phyloP scores from a whole-genome alignment of 2,329 filamentous ascomycete species.

The Pseudogymnoascus sp. region DNA sequence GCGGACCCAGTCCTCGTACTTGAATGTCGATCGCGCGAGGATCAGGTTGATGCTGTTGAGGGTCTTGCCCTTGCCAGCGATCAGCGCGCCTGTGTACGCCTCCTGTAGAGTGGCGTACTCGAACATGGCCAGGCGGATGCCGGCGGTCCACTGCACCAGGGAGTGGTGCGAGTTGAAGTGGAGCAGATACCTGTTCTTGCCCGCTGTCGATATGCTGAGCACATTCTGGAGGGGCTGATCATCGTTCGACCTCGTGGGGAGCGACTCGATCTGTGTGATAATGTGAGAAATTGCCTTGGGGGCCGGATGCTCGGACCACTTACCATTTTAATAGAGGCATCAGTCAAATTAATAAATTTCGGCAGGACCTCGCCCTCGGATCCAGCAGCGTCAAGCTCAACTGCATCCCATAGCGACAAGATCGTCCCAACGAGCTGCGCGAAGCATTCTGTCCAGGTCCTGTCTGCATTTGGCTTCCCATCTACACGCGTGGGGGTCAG shows the following conservation, averaged over 20 bases:
- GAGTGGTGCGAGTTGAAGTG: conserved; percentile 96
- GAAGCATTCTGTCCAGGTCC: conserved; percentile 94
- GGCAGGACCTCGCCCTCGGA: conserved; percentile 78
- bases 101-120: conserved; percentile 91
- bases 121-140: conserved; percentile 87
- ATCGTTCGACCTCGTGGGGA: conserved; percentile 70
- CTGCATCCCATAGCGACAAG: conserved; percentile 89
- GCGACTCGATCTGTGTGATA: conserved; percentile 64
- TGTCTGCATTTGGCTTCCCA: conserved; percentile 74
- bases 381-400: conserved; percentile 79
- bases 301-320: conserved; percentile 17
- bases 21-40: conserved; percentile 70
- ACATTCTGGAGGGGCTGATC: conserved; percentile 88
- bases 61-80: conserved; percentile 84
- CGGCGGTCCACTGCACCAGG: conserved; percentile 89
- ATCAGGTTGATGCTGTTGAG: conserved; percentile 87
- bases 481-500: conserved; percentile 45
- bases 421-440: conserved; percentile 94
- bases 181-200: conserved; percentile 87
- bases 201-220: conserved; percentile 89
- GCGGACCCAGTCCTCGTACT: conserved; percentile 85
- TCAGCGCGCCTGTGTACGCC: conserved; percentile 90
- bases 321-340: conserved; percentile 98
- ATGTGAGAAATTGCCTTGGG: conserved; percentile 15
- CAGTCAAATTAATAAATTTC: conserved; percentile 92